These are phyloP conservation scores for Pestalotiopsis sp. DNA, from an alignment of 2,329 filamentous ascomycete species.

Conservation along the genomic window DNA sequence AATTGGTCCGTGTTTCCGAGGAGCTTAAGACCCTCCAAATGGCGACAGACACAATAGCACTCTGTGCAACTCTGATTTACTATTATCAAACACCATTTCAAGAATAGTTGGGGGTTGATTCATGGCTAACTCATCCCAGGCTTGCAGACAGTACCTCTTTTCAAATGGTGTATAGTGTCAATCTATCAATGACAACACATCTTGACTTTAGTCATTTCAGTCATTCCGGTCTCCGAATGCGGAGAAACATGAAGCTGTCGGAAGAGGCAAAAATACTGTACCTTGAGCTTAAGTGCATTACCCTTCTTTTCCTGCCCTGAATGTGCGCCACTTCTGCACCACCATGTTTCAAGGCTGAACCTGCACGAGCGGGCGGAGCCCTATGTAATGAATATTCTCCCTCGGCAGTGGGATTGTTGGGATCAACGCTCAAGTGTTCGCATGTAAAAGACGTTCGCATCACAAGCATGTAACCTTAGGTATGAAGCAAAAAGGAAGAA, in stretches of 20 bases:
- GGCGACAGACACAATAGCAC: constrained; percentile 36
- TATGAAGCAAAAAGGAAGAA: neutral
- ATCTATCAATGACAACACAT: neutral
- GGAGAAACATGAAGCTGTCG: neutral
- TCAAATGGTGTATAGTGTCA: constrained; percentile 22
- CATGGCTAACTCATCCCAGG: constrained; percentile 27
- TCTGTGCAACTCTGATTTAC: constrained; percentile 35
- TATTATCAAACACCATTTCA: constrained; percentile 6
- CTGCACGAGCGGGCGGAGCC: neutral
- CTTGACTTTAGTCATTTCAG: neutral
- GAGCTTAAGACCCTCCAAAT: constrained; percentile 72
- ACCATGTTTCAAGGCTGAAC: neutral
- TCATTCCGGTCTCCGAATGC: neutral
- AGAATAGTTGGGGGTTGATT: no score
- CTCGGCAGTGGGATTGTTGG: neutral
- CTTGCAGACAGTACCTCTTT: constrained; percentile 58
- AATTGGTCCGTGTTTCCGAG: constrained; percentile 83
- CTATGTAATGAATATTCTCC: neutral
- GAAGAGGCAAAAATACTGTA: neutral
- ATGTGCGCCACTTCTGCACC: neutral
- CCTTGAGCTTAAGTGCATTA: neutral
- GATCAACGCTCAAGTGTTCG: neutral
- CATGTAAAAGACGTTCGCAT: neutral
- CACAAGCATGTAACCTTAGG: neutral
- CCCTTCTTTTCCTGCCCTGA: neutral